phyloP scores from a whole-genome alignment of 2,329 filamentous ascomycete genomes.

The Colletotrichum ledebouriae region DNA sequence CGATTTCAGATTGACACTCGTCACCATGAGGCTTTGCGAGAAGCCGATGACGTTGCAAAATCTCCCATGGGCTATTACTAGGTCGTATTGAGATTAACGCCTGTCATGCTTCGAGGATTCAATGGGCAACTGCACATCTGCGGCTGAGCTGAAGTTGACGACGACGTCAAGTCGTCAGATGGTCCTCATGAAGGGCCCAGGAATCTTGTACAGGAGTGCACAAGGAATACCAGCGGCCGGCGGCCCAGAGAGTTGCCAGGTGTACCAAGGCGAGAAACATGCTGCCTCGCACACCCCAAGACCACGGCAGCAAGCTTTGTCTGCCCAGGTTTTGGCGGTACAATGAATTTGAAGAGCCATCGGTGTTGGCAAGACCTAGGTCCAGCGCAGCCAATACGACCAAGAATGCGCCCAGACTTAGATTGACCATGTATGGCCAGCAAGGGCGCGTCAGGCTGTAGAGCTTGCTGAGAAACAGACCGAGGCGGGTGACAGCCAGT shows the following conservation, averaged over 20 bases:
- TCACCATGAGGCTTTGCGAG: not conserved
- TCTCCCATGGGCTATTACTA: not conserved
- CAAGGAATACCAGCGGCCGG: constrained; percentile 50
- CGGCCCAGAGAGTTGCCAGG: constrained; percentile 52
- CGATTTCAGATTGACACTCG: not conserved
- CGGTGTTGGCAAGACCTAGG: constrained; percentile 56
- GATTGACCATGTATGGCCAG: constrained; percentile 76
- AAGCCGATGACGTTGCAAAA: not conserved
- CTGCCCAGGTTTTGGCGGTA: constrained; percentile 8
- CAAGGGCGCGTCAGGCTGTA: constrained; percentile 76
- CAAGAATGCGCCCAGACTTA: constrained; percentile 75
- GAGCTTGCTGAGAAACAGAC: constrained; percentile 78
- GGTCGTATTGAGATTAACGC: no score
- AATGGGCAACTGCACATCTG: no score
- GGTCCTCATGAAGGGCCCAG: constrained; percentile 17
- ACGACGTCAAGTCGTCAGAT: not conserved
- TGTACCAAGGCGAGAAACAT: constrained; percentile 52
- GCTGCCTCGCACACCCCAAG: constrained; percentile 50
- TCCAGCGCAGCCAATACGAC: constrained; percentile 78
- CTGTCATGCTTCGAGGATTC: no score
- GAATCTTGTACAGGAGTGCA: constrained; percentile 46
- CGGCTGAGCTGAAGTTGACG: no score
- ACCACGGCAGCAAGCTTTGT: constrained; percentile 39
- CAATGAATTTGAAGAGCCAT: not conserved
- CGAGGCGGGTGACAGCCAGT: constrained; percentile 63